phyloP scores from a whole-genome alignment of 2,329 filamentous ascomycete genomes.

The Trichoderma atrobrunneum region DNA sequence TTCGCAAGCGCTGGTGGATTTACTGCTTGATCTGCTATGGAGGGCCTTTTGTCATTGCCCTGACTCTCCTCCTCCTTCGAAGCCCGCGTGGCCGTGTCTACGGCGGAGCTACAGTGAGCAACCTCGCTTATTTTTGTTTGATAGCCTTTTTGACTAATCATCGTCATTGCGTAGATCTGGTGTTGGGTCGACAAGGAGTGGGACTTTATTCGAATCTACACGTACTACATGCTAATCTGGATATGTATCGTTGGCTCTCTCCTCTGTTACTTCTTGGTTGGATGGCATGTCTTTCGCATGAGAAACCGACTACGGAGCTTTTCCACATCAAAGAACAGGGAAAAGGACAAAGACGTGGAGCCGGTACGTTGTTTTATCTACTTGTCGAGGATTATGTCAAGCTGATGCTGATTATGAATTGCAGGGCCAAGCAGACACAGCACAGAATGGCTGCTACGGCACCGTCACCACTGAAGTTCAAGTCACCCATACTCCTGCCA shows the following conservation, averaged over 20 bases:
- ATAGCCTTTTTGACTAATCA: background rate
- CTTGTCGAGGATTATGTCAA: background rate
- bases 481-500: constrained; percentile 36
- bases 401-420: constrained; percentile 8
- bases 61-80: constrained; percentile 61
- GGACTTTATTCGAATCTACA: constrained; percentile 57
- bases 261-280: constrained; percentile 55
- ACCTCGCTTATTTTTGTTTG: background rate
- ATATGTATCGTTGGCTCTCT: constrained; percentile 55
- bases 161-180: constrained; percentile 47
- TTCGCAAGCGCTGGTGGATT: constrained; percentile 67
- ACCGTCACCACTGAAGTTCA: constrained; percentile 55
- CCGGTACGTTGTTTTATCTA: constrained; percentile 29
- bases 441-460: constrained; percentile 42
- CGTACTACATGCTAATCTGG: constrained; percentile 62
- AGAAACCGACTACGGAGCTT: constrained; percentile 55
- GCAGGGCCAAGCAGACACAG: constrained; percentile 27
- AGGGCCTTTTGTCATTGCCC: constrained; percentile 63
- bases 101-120: constrained; percentile 53
- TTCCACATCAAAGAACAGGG: constrained; percentile 37
- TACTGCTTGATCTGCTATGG: constrained; percentile 72
- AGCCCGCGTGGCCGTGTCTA: constrained; percentile 44
- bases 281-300: constrained; percentile 58
- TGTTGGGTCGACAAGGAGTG: constrained; percentile 58
- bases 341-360: constrained; percentile 29